phyloP scores from a whole-genome alignment of 2,329 filamentous ascomycete genomes.

The Fusarium longipes region DNA sequence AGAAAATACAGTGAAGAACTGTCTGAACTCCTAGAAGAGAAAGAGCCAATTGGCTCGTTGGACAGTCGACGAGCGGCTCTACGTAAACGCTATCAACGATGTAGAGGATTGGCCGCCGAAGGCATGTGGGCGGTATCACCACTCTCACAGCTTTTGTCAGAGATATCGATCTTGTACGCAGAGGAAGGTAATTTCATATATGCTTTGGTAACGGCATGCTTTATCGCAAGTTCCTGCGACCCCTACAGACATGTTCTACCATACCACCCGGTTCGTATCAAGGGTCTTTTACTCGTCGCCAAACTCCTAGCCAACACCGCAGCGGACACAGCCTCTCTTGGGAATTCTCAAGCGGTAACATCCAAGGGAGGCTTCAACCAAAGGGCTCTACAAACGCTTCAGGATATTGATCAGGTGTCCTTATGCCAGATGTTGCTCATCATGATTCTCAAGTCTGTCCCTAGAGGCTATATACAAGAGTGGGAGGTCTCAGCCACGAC shows the following conservation, averaged over 20 bases:
- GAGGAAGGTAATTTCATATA: conserved; percentile 56
- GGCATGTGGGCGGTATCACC: conserved; percentile 63
- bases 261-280: conserved; percentile 62
- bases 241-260: conserved; percentile 63
- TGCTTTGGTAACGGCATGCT: conserved; percentile 60
- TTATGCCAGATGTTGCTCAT: conserved; percentile 65
- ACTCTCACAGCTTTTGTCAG: conserved; percentile 57
- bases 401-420: conserved; percentile 63
- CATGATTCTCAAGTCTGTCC: conserved; percentile 58
- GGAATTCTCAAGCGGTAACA: conserved; percentile 43
- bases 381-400: conserved; percentile 49
- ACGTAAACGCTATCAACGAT: conserved; percentile 41
- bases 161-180: conserved; percentile 59
- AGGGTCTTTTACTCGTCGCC: conserved; percentile 62
- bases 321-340: conserved; percentile 51
- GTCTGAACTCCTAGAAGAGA: conserved; percentile 44
- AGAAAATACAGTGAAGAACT: conserved; percentile 44
- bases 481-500: conserved; percentile 61
- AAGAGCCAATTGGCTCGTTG: conserved; percentile 40
- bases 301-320: conserved; percentile 64
- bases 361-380: conserved; percentile 37
- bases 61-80: conserved; percentile 43
- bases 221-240: conserved; percentile 60
- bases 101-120: conserved; percentile 40
- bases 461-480: conserved; percentile 56